Percentiles rank a stretch among this genome's conserved stretches.
phyloP scores from a whole-genome alignment of 352 stramenopile genomes.

The Elongisporangium undulatum region DNA sequence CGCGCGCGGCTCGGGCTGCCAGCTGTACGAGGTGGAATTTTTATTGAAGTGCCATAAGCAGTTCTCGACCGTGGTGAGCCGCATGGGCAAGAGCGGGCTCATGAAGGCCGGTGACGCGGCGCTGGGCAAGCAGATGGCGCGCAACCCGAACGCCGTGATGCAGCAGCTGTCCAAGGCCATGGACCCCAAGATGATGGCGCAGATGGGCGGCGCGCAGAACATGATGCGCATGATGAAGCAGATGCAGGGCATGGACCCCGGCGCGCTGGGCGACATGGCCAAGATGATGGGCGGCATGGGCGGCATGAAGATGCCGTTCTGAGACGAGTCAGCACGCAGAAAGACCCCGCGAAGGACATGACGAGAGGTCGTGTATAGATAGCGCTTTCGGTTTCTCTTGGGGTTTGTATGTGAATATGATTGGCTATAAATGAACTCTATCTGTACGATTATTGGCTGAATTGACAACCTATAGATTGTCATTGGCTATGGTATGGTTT shows the following conservation, averaged over 20 bases:
- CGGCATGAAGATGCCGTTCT: constrained; percentile 84
- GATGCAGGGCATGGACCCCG: constrained; percentile 88
- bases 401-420: not conserved
- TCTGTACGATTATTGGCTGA: not conserved
- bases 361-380: not conserved
- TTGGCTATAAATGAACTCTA: not conserved
- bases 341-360: too few species aligned
- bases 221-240: constrained; percentile 95
- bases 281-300: constrained; percentile 67
- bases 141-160: constrained; percentile 96
- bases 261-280: constrained; percentile 65
- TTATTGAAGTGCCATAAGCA: constrained; percentile 96
- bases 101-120: constrained; percentile 87
- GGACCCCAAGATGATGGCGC: constrained; percentile 91
- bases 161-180: constrained; percentile 95
- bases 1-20: constrained; percentile 88
- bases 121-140: constrained; percentile 92
- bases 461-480: not conserved
- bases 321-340: constrained; percentile 12
- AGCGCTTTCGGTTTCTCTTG: not conserved
- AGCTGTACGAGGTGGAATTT: constrained; percentile 88
- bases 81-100: constrained; percentile 97
- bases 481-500: not conserved
- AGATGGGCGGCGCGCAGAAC: constrained; percentile 77
- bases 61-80: constrained; percentile 92